Percentiles rank a stretch among this genome's conserved stretches.
Evolutionary conservation across 805 yeast genomes (phyloP).

Genomic region (Schizosaccharomyces octosporus): DNA sequence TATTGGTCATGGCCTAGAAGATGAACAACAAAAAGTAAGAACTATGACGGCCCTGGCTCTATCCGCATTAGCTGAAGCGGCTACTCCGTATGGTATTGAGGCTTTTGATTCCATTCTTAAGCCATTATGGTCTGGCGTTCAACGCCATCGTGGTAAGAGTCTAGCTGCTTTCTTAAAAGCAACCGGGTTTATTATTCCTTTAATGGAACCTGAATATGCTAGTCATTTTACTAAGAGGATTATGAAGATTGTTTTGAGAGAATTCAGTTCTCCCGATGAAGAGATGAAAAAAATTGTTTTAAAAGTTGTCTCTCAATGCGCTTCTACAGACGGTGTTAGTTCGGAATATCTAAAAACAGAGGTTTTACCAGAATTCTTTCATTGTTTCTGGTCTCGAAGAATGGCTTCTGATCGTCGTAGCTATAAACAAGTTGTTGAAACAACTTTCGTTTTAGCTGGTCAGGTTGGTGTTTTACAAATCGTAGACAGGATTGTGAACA

Average conservation of each 20-base stretch:
- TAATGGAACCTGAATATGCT: constrained; percentile 67
- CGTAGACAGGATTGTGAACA: constrained; percentile 29
- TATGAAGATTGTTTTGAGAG: constrained; percentile 39
- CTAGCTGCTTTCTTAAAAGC: constrained; percentile 56
- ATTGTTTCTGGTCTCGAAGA: constrained; percentile 60
- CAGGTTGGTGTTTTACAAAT: constrained; percentile 42
- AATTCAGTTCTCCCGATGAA: constrained; percentile 61
- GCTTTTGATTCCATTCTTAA: constrained; percentile 53
- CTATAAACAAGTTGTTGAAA: constrained; percentile 37
- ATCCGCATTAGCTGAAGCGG: constrained; percentile 52
- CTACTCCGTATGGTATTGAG: constrained; percentile 74
- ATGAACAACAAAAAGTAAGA: constrained; percentile 44
- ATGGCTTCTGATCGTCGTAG: constrained; percentile 31
- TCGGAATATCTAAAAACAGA: constrained; percentile 25
- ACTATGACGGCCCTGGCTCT: constrained; percentile 48
- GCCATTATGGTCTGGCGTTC: constrained; percentile 59
- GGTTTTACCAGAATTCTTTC: constrained; percentile 37
- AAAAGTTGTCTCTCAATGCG: constrained; percentile 40
- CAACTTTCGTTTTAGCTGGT: constrained; percentile 41
- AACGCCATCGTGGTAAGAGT: constrained; percentile 50
- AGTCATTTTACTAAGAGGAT: constrained; percentile 55
- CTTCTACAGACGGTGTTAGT: constrained; percentile 31
- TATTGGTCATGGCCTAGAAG: constrained; percentile 31
- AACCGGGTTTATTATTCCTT: constrained; percentile 55
- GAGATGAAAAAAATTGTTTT: constrained; percentile 62